Evolutionary conservation across 2,329 filamentous ascomycete genomes (phyloP).

Genomic region (Conoideocrella luteorostrata): DNA sequence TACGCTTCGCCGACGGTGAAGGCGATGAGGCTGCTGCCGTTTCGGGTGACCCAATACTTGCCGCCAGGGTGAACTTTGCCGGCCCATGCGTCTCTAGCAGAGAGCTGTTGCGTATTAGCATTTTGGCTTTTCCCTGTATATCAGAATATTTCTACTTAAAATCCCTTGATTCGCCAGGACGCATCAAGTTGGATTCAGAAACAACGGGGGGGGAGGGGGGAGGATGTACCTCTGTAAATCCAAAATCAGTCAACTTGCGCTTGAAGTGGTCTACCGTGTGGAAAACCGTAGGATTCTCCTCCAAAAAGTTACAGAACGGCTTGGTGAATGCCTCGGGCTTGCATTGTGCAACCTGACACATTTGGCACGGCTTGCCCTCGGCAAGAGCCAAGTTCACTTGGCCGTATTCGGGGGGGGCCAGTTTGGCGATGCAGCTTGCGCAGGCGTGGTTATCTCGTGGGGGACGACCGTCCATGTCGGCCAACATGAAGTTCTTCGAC

Average conservation of each 20-base stretch:
- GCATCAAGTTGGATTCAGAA: too few relatives aligned
- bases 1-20: constrained; percentile 80
- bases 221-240: constrained; percentile 61
- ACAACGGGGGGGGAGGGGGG: constrained; percentile 2
- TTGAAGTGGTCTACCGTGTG: constrained; percentile 80
- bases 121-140: too few relatives aligned
- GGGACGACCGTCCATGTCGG: constrained; percentile 32
- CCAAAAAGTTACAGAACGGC: constrained; percentile 83
- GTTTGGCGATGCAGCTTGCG: constrained; percentile 30
- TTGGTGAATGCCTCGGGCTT: constrained; percentile 65
- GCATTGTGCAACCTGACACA: constrained; percentile 32
- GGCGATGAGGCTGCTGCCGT: constrained; percentile 77
- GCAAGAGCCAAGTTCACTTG: constrained; percentile 26
- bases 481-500: constrained; percentile 41
- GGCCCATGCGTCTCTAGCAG: constrained; percentile 72
- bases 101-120: constrained; percentile 43
- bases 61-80: constrained; percentile 67
- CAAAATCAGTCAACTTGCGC: constrained; percentile 61
- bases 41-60: constrained; percentile 84
- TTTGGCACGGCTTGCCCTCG: constrained; percentile 22
- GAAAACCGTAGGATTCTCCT: constrained; percentile 86
- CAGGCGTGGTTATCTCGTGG: constrained; percentile 29
- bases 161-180: too few relatives aligned
- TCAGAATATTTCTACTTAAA: background rate
- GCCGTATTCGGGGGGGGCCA: constrained; percentile 20